A percentile compares a stretch with the other conserved stretches of the same genome.
Conservation (phyloP, 805 yeast species). For the Isabelozyma pseudorhagii region DNA sequence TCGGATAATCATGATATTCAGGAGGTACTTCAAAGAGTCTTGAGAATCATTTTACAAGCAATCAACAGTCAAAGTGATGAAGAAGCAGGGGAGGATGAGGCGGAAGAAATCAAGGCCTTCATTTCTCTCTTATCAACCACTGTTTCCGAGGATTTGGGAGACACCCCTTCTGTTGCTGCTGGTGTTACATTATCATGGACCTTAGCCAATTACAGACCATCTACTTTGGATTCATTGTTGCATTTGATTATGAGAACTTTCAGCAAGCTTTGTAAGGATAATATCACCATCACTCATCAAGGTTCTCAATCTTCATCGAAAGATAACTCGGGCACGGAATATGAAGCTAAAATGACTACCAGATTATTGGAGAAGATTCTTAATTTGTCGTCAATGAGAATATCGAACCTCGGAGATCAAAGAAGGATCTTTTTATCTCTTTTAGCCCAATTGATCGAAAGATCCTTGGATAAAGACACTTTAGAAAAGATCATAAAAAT, state of each 20-base stretch:
- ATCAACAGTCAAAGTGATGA: constrained; percentile 43
- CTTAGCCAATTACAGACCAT: constrained; percentile 69
- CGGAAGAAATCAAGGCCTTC: constrained; percentile 63
- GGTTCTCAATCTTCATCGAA: constrained; percentile 32
- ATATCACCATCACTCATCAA: constrained; percentile 60
- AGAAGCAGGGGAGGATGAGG: constrained; percentile 51
- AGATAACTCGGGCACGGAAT: constrained; percentile 44
- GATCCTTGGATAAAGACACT: constrained; percentile 75
- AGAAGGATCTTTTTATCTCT: constrained; percentile 83
- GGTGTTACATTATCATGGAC: constrained; percentile 85
- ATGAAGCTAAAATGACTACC: constrained; percentile 79
- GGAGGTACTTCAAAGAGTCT: constrained; percentile 73
- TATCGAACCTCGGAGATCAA: constrained; percentile 88
- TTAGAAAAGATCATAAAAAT: constrained; percentile 71
- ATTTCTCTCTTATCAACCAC: constrained; percentile 59
- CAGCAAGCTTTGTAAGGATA: constrained; percentile 86
- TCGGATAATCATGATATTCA: constrained; percentile 86
- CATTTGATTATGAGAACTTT: constrained; percentile 82
- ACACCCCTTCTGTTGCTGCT: constrained; percentile 77
- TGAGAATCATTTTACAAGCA: constrained; percentile 66
- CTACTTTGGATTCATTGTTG: constrained; percentile 68
- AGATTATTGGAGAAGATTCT: constrained; percentile 71
- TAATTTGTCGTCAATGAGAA: constrained; percentile 74
- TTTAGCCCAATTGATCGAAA: constrained; percentile 85
- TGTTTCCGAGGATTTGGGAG: constrained; percentile 74